Base-by-base conservation (phyloP, 1,139 yeast species). In the Candida pseudoviswanathii region DNA sequence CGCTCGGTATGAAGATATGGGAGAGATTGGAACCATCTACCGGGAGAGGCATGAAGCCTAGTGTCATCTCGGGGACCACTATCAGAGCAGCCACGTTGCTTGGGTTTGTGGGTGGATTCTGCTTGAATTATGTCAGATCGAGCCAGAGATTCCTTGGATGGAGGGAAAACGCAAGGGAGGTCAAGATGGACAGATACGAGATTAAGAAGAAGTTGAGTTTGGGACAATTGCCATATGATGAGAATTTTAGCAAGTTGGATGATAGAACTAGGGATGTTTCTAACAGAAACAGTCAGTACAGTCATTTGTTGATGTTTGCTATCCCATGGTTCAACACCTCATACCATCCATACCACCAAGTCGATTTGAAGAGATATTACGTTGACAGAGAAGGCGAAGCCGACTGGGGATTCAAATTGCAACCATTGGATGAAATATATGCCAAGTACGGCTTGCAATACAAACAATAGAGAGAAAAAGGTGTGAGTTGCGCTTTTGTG, bases 291-390 rank as follows among this genome's bases (percentile, higher is more conserved):
- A 86, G 96, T 25, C 88, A 85, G 59, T 85, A 84, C 65, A 83
- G 96, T 6, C 84, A 83, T 60, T 68, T 82, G 52, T 71, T 78
- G 51, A 65, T 85, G 60, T 82, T 85, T 50, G 65, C 87, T 55
- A 69, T 89, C 61, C 96, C 96, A 36, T 86, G 92, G 91, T 88
- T 89, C 75, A 89, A 89, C 70, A 72, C 87, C 56, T 91, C 85
- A 45, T 72, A 84, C 63, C 96, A 89, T 68, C 91, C 89, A 59
- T 86, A 84, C 71, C 96, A 89, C 67, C 96, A 95, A 34, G 85
- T 87, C 51, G 86, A 85, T 63, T 74, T 86, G 51, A 74, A 78
- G 58, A 85, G 82, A 65, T 86, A 86, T 66, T 85, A 85, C 65
- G 89, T 83, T 67, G 79, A 77, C 47, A 76, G 92, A 63, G 74